phyloP scores from a whole-genome alignment of 345 rosid genomes.

The Ricinus communis region DNA sequence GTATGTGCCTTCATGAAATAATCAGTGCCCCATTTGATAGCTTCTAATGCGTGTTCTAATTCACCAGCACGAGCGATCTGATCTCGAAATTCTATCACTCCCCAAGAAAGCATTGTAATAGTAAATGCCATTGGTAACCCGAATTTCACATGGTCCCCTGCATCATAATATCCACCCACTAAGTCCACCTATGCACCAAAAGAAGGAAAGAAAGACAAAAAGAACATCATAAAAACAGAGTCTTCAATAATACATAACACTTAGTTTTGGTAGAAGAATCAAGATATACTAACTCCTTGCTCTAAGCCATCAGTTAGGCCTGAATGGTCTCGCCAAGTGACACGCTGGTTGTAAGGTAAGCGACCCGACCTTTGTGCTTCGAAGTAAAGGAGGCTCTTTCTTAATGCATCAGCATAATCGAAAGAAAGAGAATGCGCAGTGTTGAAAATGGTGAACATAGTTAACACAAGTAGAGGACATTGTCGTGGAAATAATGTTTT shows the following conservation, averaged over 20 bases:
- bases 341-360: conserved; percentile 30
- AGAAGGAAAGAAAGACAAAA: too few relatives aligned
- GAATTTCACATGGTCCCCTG: conserved; percentile 38
- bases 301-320: conserved; percentile 36
- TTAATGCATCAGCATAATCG: conserved; percentile 30
- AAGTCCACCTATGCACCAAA: conserved; percentile 24
- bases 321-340: conserved; percentile 37
- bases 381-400: conserved; percentile 36
- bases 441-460: conserved; percentile 10
- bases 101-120: conserved; percentile 34
- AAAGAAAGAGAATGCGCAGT: not conserved
- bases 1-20: conserved; percentile 39
- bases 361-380: conserved; percentile 40
- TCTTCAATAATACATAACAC: too few relatives aligned
- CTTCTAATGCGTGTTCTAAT: conserved; percentile 25
- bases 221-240: not conserved
- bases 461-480: conserved; percentile 20
- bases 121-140: conserved; percentile 35
- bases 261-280: too few relatives aligned
- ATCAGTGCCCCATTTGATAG: conserved; percentile 38
- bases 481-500: conserved; percentile 6
- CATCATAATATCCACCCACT: conserved; percentile 39
- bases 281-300: conserved; percentile 24
- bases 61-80: conserved; percentile 32
- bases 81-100: conserved; percentile 26